Base-by-base conservation (phyloP, 139 green algal species). In the Tetradesmus obliquus region DNA sequence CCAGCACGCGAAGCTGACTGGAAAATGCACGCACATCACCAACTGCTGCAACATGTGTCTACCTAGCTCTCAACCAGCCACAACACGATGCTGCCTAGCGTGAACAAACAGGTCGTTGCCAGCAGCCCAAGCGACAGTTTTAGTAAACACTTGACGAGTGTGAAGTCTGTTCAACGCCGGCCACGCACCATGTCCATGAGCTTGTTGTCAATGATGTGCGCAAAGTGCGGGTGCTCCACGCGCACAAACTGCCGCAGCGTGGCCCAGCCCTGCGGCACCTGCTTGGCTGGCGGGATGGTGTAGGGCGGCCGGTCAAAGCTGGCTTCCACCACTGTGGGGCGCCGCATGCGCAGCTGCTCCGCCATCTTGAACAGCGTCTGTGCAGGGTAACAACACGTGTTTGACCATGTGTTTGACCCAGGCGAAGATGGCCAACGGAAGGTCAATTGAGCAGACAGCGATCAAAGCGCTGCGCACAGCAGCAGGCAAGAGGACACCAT, bases 131-230 rank as follows among this genome's bases (percentile, higher is more conserved):
- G 32, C 32, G 32, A 45, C 32, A 45, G 32, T 45, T 45, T 45
- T 45, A 45, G 32, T 45, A 45, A 45, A 45, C 32, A 45, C 32
- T 45, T 45, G 32, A 45, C 32, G 32, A 45, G 32, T 45, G 32
- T 45, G 32, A 45, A 45, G 32, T 45, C 32, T 45, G 32, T 45
- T 45, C 32, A 82, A 45, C 17, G 22, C 74, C 5, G 13, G 8
- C 8, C 8, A 82, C 88, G 13, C 51, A 92, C 88, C 92, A 82
- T 83, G 55, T 94, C 93, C 12, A 94, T 84, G 1, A 94, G 83
- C 87, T 90, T 91, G 88, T 94, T 94, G 57, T 93, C 71, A 45
- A 94, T 83, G 24, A 88, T 88, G 53, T 54, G 24, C 8, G 20
- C n/a, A n/a, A 45, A 60, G 1, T 71, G 13, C 2, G 84, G 51